Conservation (phyloP, 2,329 filamentous ascomycete species). For the Botrytis medusae region DNA sequence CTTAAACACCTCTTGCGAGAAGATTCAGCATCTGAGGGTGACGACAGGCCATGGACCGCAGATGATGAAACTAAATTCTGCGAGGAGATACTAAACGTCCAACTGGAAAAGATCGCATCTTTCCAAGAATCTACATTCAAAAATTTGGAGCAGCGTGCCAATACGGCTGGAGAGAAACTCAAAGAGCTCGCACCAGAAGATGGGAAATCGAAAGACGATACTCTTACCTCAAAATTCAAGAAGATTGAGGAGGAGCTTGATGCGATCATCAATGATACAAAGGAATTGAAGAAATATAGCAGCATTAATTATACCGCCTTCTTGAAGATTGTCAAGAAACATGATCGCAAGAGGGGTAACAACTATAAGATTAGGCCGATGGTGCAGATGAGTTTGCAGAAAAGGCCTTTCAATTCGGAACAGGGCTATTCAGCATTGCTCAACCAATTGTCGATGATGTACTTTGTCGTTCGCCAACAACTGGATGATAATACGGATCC, state of each 20-base stretch:
- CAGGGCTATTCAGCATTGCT: slow-evolving; percentile 83
- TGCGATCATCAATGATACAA: slow-evolving; percentile 83
- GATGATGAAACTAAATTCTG: slow-evolving; percentile 92
- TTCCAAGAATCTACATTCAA: slow-evolving; percentile 82
- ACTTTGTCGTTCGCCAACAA: slow-evolving; percentile 87
- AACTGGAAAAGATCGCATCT: slow-evolving; percentile 89
- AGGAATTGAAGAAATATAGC: slow-evolving; percentile 91
- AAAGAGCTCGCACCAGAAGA: slow-evolving; percentile 74
- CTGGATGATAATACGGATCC: slow-evolving; percentile 58
- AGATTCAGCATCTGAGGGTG: slow-evolving; percentile 48
- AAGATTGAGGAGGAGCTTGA: slow-evolving; percentile 80
- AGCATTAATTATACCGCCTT: slow-evolving; percentile 97
- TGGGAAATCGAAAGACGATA: slow-evolving; percentile 48
- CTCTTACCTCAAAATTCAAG: slow-evolving; percentile 56
- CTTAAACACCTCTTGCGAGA: slow-evolving; percentile 88
- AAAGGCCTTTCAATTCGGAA: slow-evolving; percentile 92
- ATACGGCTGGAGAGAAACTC: slow-evolving; percentile 65
- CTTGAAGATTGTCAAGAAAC: slow-evolving; percentile 98
- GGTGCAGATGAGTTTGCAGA: slow-evolving; percentile 84
- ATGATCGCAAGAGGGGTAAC: slow-evolving; percentile 87
- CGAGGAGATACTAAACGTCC: slow-evolving; percentile 89
- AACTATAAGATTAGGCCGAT: slow-evolving; percentile 87
- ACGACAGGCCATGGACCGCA: slow-evolving; percentile 79
- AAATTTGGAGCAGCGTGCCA: slow-evolving; percentile 53
- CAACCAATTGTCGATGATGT: slow-evolving; percentile 91